phyloP scores from a whole-genome alignment of 352 stramenopile genomes.

The Phytophthora meadii region DNA sequence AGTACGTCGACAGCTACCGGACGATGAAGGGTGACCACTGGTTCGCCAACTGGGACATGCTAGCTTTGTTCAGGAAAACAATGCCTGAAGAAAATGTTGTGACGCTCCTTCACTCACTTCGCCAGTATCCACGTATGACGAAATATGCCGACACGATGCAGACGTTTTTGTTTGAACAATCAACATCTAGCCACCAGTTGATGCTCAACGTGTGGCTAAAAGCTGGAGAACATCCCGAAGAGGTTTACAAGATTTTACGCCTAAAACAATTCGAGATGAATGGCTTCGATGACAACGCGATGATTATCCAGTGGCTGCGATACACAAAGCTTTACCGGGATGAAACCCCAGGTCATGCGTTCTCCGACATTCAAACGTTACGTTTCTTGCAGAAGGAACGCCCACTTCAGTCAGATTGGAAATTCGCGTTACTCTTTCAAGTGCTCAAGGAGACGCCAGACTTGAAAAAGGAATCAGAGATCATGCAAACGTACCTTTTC shows the following conservation, averaged over 20 bases:
- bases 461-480: conserved; percentile 2
- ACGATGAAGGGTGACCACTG: not conserved
- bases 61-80: not conserved
- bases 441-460: not conserved
- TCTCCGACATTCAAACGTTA: not conserved
- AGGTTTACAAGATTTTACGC: not conserved
- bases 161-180: not conserved
- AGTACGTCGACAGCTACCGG: not conserved
- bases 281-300: not conserved
- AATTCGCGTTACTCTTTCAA: conserved; percentile 4
- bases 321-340: not conserved
- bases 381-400: not conserved
- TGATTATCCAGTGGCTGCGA: not conserved
- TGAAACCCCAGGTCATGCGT: not conserved
- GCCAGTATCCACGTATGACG: not conserved
- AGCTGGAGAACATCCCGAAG: not conserved
- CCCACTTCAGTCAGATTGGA: not conserved
- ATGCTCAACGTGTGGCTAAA: conserved; percentile 1
- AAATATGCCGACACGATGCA: conserved; percentile 3
- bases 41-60: not conserved
- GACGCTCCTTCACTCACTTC: not conserved
- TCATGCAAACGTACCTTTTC: not conserved
- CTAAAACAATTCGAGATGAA: not conserved
- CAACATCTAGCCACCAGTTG: not conserved
- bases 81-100: not conserved